Evolutionary conservation across 768 basidiomycete species (phyloP), one percentile per base, ranked within the genome.

Genomic region (Rhodotorula taiwanensis): DNA sequence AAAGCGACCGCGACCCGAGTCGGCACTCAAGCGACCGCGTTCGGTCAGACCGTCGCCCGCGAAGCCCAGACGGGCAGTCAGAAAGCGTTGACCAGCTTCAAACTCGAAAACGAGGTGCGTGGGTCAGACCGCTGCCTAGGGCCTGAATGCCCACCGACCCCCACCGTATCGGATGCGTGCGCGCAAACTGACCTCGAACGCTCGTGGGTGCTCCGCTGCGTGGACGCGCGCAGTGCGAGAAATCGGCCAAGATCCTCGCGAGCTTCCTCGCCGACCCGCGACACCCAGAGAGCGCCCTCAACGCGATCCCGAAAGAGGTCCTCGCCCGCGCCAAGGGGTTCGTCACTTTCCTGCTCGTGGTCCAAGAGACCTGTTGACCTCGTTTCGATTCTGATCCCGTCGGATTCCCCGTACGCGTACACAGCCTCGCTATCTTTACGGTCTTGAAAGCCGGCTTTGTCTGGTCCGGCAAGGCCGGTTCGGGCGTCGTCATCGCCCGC

Each of bases 381-480:
- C n/a, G n/a, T n/a, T n/a, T n/a, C n/a, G n/a, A n/a, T n/a, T n/a
- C n/a, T n/a, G n/a, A n/a, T n/a, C n/a, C n/a, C n/a, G n/a, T n/a
- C n/a, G n/a, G n/a, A n/a, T n/a, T n/a, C n/a, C n/a, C n/a, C n/a
- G n/a, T n/a, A n/a, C n/a, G n/a, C n/a, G 31, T 18, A 34, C 23
- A 28, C 36, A 25, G 51, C 23, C 53, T 97, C 63, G 93, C 93
- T 52, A 82, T 97, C 70, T 97, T 95, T 81, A 88, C 90, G 71
- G 89, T 95, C 20, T 78, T 95, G 75, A 79, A 79, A 63, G 76
- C 74, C 1, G 91, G 93, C 4, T 94, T 97, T 79, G 83, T 93
- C 57, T 93, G 94, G 81, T 89, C 88, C 16, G 93, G 89, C 52
- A 94, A 92, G 77, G 89, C 88, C 1, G 93, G 93, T 50, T 91